Percentiles rank a stretch among this genome's conserved stretches.
phyloP scores from a whole-genome alignment of 2,329 filamentous ascomycete genomes.

The Penicillium hordei region DNA sequence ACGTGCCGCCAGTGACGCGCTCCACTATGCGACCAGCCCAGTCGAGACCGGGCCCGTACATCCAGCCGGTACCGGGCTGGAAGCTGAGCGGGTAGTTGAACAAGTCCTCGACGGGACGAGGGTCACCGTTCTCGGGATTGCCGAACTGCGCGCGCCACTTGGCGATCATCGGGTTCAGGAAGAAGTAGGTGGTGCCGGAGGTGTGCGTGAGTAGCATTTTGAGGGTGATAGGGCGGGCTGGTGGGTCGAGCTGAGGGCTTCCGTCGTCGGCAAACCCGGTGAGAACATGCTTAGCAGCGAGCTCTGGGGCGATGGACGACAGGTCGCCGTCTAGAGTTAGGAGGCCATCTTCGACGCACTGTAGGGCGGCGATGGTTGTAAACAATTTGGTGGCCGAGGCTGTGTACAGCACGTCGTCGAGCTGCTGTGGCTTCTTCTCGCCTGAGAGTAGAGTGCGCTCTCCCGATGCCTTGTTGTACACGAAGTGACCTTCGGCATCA shows the following conservation, averaged over 20 bases:
- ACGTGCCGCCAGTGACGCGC: constrained; percentile 43
- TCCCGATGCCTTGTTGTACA: constrained; percentile 44
- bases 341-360: constrained; percentile 55
- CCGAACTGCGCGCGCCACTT: constrained; percentile 39
- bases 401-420: constrained; percentile 26
- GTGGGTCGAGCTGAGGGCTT: constrained; percentile 40
- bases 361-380: constrained; percentile 54
- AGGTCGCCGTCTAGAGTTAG: constrained; percentile 51
- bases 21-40: constrained; percentile 57
- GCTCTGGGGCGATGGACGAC: constrained; percentile 48
- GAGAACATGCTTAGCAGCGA: constrained; percentile 51
- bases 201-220: constrained; percentile 55
- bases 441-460: constrained; percentile 44
- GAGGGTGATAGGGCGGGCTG: constrained; percentile 47
- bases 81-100: constrained; percentile 50
- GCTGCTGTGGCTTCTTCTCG: constrained; percentile 39
- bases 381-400: constrained; percentile 47
- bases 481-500: constrained; percentile 41
- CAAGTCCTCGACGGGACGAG: constrained; percentile 43
- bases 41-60: constrained; percentile 53
- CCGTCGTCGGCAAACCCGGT: constrained; percentile 48
- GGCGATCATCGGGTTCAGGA: constrained; percentile 38
- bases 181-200: constrained; percentile 51
- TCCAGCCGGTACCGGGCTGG: constrained; percentile 55
- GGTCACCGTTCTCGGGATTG: constrained; percentile 11